Conservation (phyloP, 1,139 yeast genomes). For the Hemisphaericaspora subhashii region DNA sequence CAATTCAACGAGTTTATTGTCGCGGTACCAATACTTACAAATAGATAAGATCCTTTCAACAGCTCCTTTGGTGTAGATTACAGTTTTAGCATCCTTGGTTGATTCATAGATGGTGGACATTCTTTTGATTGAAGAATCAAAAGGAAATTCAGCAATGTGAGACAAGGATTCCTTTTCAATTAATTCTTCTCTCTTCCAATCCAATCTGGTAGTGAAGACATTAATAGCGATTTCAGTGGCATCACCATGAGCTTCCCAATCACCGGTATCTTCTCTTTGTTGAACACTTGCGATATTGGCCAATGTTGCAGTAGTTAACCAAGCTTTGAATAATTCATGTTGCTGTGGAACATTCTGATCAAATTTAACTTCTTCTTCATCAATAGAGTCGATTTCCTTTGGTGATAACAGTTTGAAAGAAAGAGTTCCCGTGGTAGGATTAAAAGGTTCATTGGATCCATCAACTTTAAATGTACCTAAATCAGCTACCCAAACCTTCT, state of each 20-base stretch:
- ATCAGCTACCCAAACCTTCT: constrained; percentile 74
- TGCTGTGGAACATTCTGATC: constrained; percentile 24
- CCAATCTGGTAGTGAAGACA: constrained; percentile 63
- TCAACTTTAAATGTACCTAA: constrained; percentile 65
- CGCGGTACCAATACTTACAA: constrained; percentile 57
- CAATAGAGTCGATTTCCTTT: constrained; percentile 33
- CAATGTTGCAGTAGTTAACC: constrained; percentile 63
- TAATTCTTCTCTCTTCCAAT: constrained; percentile 45
- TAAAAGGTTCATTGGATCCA: constrained; percentile 65
- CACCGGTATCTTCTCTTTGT: constrained; percentile 34
- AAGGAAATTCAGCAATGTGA: constrained; percentile 70
- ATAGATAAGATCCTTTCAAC: constrained; percentile 67
- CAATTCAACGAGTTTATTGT: constrained; percentile 30
- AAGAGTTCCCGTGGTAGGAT: constrained; percentile 68
- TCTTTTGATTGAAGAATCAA: constrained; percentile 74
- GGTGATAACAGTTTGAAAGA: constrained; percentile 46
- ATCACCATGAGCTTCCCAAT: constrained; percentile 81
- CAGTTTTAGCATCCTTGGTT: constrained; percentile 22
- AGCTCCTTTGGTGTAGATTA: constrained; percentile 72
- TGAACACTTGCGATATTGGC: constrained; percentile 72
- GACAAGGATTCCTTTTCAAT: constrained; percentile 30
- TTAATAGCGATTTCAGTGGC: constrained; percentile 85
- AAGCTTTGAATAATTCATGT: constrained; percentile 34
- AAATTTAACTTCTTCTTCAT: constrained; percentile 35
- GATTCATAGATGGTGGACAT: constrained; percentile 65